Evolutionary conservation across 495 filamentous ascomycete genomes (phyloP), one percentile per base, ranked within the genome.

Genomic region (Lichenothelia convexa): DNA sequence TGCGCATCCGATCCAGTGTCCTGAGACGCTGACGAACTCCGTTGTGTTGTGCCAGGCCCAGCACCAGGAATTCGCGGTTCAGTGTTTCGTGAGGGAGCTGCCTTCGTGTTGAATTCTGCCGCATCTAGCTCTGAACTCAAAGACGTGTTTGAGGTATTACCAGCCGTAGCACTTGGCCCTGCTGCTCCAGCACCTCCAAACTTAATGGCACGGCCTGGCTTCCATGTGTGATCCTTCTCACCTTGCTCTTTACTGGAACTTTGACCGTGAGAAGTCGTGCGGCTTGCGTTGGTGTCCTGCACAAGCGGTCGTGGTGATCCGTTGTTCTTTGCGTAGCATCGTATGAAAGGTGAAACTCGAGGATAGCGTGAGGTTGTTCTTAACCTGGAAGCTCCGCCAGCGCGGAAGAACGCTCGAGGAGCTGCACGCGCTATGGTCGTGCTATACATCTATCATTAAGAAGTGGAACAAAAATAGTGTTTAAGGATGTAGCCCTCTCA

Each of bases 181-280:
- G 33, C 30, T 8, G 38, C 43, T 12, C 26, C 34, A n/a, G 36
- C 34, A 9, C 29, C 44, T 1, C 16, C 41, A 20, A 48, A 39
- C 26, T 48, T 45, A 12, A 51, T 41, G 1, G 21, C 38, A 39
- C 43, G 45, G 29, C 36, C 11, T 15, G 42, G 32, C 35, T 51
- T 45, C 48, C 45, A 51, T 20, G 48, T 51, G 31, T 45, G 31
- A 22, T 48, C 45, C 20, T 45, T 36, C 1, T 32, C 18, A 27
- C n/a, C n/a, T n/a, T n/a, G n/a, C n/a, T n/a, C n/a, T n/a, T n/a
- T n/a, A n/a, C n/a, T n/a, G n/a, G 24, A 29, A 2, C 24, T 2
- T 11, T 1, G 1, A 1, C 15, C 24, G 1, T 9, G 15, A 2
- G 24, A 2, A 29, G 24, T 29, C 1, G 24, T 11, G 9, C 9